Evolutionary conservation across 1,139 yeast species (phyloP), one percentile per base, ranked within the genome.

Genomic region (Magnusiomyces fungicola): DNA sequence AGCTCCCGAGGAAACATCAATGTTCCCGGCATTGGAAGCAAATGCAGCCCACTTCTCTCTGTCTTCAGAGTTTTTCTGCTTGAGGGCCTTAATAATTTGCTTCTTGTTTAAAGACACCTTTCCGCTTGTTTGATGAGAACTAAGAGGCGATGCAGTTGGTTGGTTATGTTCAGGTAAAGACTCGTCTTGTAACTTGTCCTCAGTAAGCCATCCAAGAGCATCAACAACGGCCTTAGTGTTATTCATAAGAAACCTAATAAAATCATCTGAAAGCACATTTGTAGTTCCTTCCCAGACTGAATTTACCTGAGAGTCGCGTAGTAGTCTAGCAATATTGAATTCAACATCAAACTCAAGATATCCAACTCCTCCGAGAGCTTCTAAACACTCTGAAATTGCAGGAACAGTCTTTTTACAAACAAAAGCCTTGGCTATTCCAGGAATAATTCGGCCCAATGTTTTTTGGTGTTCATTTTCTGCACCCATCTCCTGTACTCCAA

Each of bases 231-330:
- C 47, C 3, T 43, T 36, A 50, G 58, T 50, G 24, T 52, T 43
- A 18, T 52, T 52, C 45, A 52, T 47, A 24, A 59, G 42, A 32
- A 53, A 55, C n/a, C 65, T 47, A 2, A 60, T 53, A n/a, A 57
- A 54, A 46, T 63, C 67, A 41, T 61, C 64, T 25, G 61, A 55
- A 41, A 63, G 55, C 6, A 64, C 66, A 38, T 63, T 63, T n/a
- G 67, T 64, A 5, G 67, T 63, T 6, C 67, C 68, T 47, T 64
- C 68, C 68, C 68, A 64, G 36, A 64, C 64, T 23, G 64, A 53
- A 24, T 60, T 60, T 6, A 64, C 68, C 50, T 63, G 66, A 2
- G 62, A 53, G 43, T 64, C 68, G n/a, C 66, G 53, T 37, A 56
- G 50, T 3, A 63, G 50, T 1, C 65, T 50, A 1, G 60, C 67